phyloP scores from a whole-genome alignment of 805 yeast genomes.

The Ogataea chonburiensis region DNA sequence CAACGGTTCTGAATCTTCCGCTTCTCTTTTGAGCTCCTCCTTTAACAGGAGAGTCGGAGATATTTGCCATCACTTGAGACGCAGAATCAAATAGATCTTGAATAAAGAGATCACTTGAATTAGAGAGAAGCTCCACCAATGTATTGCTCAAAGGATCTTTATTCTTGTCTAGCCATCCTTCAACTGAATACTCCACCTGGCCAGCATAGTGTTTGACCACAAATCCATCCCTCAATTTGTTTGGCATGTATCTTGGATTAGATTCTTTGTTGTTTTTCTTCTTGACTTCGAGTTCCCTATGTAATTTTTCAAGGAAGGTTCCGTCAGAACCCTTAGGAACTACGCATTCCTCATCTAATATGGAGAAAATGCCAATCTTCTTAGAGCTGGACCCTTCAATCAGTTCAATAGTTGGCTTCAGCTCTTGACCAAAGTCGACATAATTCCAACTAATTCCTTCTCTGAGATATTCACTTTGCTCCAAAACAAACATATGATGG shows the following conservation, averaged over 20 bases:
- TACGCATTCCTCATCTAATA: constrained; percentile 92
- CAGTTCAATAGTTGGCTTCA: constrained; percentile 90
- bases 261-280: constrained; percentile 21
- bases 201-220: constrained; percentile 93
- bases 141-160: constrained; percentile 88
- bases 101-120: constrained; percentile 58
- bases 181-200: constrained; percentile 87
- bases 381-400: constrained; percentile 68
- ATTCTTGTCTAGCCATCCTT: constrained; percentile 92
- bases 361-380: constrained; percentile 73
- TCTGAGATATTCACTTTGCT: constrained; percentile 57
- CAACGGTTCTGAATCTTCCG: constrained; percentile 68
- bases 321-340: constrained; percentile 87
- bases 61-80: constrained; percentile 22
- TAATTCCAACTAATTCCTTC: constrained; percentile 67
- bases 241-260: constrained; percentile 59
- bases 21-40: constrained; percentile 26
- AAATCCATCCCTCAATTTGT: constrained; percentile 75
- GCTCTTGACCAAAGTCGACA: constrained; percentile 91
- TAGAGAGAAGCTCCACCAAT: constrained; percentile 56
- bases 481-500: constrained; percentile 59
- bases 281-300: constrained; percentile 57
- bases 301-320: constrained; percentile 78
- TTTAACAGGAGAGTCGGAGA: constrained; percentile 34
- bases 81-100: constrained; percentile 47